These are phyloP conservation scores for Vanrija sp. DNA, from an alignment of 1,284 basidiomycete species.

Conservation along the genomic window DNA sequence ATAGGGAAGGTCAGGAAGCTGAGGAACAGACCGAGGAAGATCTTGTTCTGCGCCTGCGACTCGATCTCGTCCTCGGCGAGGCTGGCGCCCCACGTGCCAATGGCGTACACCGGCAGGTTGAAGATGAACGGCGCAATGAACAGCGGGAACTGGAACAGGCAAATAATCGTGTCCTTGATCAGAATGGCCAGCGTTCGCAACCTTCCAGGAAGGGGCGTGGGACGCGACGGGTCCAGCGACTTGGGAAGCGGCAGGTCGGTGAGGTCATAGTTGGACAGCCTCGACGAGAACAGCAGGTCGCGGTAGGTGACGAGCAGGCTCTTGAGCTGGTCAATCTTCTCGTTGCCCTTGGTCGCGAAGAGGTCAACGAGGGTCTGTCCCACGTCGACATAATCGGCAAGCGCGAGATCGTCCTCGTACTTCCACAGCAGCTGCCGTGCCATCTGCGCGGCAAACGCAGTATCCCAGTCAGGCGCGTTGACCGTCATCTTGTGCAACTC, in stretches of 20 bases:
- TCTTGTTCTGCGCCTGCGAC: conserved; percentile 87
- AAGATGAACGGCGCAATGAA: conserved; percentile 77
- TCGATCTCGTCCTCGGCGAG: conserved; percentile 76
- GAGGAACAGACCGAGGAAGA: conserved; percentile 73
- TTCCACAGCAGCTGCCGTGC: conserved; percentile 86
- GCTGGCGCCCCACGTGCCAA: conserved; percentile 67
- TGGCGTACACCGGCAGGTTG: conserved; percentile 75
- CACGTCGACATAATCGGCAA: conserved; percentile 72
- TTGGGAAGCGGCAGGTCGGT: conserved; percentile 64
- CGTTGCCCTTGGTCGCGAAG: conserved; percentile 61
- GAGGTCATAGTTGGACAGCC: conserved; percentile 75
- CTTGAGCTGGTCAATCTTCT: conserved; percentile 60
- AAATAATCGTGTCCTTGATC: conserved; percentile 67
- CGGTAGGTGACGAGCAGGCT: conserved; percentile 76
- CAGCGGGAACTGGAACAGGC: conserved; percentile 71
- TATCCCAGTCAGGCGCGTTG: conserved; percentile 92
- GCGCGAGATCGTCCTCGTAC: conserved; percentile 64
- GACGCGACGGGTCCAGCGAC: conserved; percentile 68
- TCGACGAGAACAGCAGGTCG: conserved; percentile 73
- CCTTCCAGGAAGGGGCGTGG: conserved; percentile 71
- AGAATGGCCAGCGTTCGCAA: conserved; percentile 73
- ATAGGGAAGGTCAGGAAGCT: conserved; percentile 72
- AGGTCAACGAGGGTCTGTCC: conserved; percentile 89
- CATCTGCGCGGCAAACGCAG: conserved; percentile 77
- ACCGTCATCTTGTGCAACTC: conserved; percentile 73